Evolutionary conservation across 2,329 filamentous ascomycete genomes (phyloP), one percentile per base, ranked within the genome.

Genomic region (Fusarium sterilihyphosum): DNA sequence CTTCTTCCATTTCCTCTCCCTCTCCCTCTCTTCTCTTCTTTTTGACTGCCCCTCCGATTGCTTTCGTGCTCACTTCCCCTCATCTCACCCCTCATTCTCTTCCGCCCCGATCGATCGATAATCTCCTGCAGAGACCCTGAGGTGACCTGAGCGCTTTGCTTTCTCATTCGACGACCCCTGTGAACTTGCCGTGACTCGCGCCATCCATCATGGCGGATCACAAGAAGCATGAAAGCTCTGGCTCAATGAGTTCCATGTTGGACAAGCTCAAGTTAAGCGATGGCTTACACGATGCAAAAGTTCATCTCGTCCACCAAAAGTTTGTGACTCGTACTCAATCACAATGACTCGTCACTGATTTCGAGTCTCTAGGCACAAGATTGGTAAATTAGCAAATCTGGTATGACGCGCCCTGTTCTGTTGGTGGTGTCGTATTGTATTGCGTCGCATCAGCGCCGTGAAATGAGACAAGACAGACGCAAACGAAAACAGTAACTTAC

Each of bases 301-400:
- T 91, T 61, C 82, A 83, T 46, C 79, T 92, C 40, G 86, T 86
- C 60, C 87, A 92, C 77, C 88, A 89, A 78, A 92, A 92, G 89
- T 90, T 18, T 40, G 52, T 40, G 10, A 7, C 33, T 38, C 11
- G 20, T 13, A 54, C 33, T 38, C 78, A 50, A 67, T 67, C 38
- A 12, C 26, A 44, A 80, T 29, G 69, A 60, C 49, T 29, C 5
- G 16, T 49, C 14, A 33, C 70, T 72, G 20, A 74, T 53, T 29
- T 57, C 10, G 4, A 40, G 20, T 24, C n/a, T 35, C 10, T 63
- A 84, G 83, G 62, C 80, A 91, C 73, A 85, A 91, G 67, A 86
- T 92, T 76, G 90, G 90, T 61, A 92, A 92, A 79, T 82, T 92
- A 57, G 88, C 83, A 46, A 92, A 92, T 75, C 75, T 92, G 75